Conservation (phyloP, 192 early-diverging fungal species). For the Backusella parvicylindrica region DNA sequence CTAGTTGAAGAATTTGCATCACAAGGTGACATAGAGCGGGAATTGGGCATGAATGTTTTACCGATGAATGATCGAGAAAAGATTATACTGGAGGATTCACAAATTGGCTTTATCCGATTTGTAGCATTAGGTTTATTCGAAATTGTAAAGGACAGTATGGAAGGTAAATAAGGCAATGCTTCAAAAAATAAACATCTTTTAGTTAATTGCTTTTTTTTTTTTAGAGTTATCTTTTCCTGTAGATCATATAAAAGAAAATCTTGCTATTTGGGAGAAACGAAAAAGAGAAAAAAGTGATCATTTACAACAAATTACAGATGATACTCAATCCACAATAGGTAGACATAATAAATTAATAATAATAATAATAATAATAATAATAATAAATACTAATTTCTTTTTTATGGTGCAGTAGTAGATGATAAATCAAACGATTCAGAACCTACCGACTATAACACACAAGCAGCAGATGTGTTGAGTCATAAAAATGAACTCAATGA, state of each 20-base stretch:
- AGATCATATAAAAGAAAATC: slow-evolving; percentile 28
- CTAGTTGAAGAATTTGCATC: slow-evolving; percentile 66
- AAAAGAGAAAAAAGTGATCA: slow-evolving; percentile 1
- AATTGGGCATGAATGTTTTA: slow-evolving; percentile 55
- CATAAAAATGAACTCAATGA: background rate
- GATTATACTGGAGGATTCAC: slow-evolving; percentile 41
- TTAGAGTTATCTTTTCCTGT: slow-evolving; percentile 32
- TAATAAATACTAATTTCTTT: background rate
- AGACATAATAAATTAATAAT: too few relatives aligned
- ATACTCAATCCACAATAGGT: background rate
- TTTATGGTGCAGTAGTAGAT: background rate
- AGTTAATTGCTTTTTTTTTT: background rate
- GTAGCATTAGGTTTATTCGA: slow-evolving; percentile 53
- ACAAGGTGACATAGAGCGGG: slow-evolving; percentile 71
- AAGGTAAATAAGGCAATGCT: slow-evolving; percentile 15
- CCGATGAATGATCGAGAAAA: slow-evolving; percentile 50
- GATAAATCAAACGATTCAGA: background rate
- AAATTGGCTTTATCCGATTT: slow-evolving; percentile 48
- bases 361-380: too few relatives aligned
- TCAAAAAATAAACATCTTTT: background rate
- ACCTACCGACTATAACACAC: background rate
- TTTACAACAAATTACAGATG: background rate
- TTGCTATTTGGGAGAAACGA: slow-evolving; percentile 21
- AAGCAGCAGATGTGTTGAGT: background rate
- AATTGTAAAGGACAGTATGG: slow-evolving; percentile 21